Evolutionary conservation across 208 protist genomes (phyloP).

Genomic region (Trypanosoma platydactyli): DNA sequence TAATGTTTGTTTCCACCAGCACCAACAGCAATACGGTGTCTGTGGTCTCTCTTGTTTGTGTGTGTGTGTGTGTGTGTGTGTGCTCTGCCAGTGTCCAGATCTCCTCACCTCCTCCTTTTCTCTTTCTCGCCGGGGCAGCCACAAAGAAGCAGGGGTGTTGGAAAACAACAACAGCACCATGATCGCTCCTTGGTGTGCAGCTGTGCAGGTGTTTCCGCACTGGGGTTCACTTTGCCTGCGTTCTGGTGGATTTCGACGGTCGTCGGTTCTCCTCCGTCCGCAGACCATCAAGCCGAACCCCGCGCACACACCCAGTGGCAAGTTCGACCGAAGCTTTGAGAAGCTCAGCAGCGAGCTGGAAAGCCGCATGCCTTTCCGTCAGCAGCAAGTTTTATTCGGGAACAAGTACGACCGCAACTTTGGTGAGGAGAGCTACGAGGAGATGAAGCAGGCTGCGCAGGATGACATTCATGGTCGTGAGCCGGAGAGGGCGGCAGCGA

Average conservation of each 20-base stretch:
- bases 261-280: constrained; percentile 39
- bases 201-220: neutral
- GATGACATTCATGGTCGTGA: constrained; percentile 68
- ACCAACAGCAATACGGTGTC: too few species aligned
- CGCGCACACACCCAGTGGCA: constrained; percentile 51
- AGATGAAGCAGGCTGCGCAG: constrained; percentile 48
- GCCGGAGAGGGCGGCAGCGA: constrained; percentile 50
- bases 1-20: too few species aligned
- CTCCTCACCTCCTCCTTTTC: neutral
- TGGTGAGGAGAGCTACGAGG: constrained; percentile 56
- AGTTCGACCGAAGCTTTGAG: constrained; percentile 85
- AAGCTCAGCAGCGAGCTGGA: constrained; percentile 72
- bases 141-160: neutral
- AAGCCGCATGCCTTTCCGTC: constrained; percentile 53
- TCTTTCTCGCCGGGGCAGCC: neutral
- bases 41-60: neutral
- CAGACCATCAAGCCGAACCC: constrained; percentile 84
- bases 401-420: constrained; percentile 66
- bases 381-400: constrained; percentile 53
- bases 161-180: neutral
- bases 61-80: constrained; percentile 11
- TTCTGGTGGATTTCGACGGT: constrained; percentile 24
- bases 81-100: neutral
- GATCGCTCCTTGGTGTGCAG: neutral
- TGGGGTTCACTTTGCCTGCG: neutral